Evolutionary conservation across 768 basidiomycete species (phyloP).

Genomic region (Phanerochaete sordida): DNA sequence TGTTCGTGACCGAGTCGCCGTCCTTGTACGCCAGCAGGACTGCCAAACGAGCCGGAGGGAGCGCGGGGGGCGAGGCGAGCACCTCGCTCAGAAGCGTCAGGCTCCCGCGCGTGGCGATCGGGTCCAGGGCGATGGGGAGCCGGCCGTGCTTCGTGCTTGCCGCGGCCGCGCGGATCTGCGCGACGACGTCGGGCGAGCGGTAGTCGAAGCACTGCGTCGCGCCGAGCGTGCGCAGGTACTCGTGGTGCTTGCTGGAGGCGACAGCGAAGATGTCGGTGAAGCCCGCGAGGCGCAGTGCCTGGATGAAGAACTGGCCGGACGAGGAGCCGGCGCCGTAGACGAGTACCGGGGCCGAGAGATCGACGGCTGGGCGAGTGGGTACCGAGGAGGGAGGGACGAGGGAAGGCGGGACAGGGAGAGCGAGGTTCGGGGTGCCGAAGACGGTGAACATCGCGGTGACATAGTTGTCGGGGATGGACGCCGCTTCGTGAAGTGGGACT

Average conservation of each 20-base stretch:
- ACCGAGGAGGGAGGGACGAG: not conserved
- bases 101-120: not conserved
- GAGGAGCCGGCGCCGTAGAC: constrained; percentile 5
- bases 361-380: not conserved
- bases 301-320: not conserved
- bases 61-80: not conserved
- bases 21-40: not conserved
- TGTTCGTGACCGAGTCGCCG: not conserved
- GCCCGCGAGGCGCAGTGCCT: not conserved
- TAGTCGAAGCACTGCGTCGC: constrained; percentile 6
- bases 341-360: not conserved
- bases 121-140: not conserved
- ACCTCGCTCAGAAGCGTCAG: not conserved
- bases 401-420: not conserved
- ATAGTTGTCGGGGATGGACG: constrained; percentile 3
- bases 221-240: constrained; percentile 1
- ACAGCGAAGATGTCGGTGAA: constrained; percentile 1
- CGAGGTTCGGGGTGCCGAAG: not conserved
- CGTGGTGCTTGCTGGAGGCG: constrained; percentile 5
- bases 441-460: not conserved
- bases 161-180: not conserved
- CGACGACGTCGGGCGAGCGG: not conserved
- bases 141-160: not conserved
- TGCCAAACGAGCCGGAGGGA: not conserved
- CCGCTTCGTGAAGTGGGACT: not conserved